phyloP scores from a whole-genome alignment of 805 yeast genomes.

The Ogataea trehaloabstinens region DNA sequence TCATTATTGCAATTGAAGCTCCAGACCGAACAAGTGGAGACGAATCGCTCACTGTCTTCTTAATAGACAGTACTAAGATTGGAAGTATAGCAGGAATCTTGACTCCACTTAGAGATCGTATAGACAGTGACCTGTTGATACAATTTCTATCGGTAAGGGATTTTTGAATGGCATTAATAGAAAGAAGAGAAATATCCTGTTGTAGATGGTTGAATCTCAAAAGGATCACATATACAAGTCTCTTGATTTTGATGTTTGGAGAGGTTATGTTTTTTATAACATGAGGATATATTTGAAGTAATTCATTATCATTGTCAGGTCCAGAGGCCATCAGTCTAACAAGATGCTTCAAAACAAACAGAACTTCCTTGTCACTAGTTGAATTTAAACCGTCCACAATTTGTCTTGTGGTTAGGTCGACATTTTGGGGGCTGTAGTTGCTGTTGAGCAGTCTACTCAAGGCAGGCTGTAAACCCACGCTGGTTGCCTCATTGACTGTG shows the following conservation, averaged over 20 bases:
- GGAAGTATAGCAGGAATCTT: conserved; percentile 79
- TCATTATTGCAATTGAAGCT: conserved; percentile 72
- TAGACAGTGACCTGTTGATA: conserved; percentile 64
- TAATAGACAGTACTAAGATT: conserved; percentile 69
- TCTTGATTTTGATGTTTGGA: conserved; percentile 57
- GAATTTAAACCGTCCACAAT: conserved; percentile 66
- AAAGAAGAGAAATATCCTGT: conserved; percentile 84
- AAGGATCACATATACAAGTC: conserved; percentile 74
- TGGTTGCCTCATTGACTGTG: conserved; percentile 77
- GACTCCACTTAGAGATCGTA: conserved; percentile 81
- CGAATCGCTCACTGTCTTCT: conserved; percentile 64
- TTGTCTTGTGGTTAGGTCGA: conserved; percentile 56
- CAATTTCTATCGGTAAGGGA: conserved; percentile 70
- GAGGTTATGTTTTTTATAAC: conserved; percentile 87
- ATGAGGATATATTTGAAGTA: conserved; percentile 65
- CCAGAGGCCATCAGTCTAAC: conserved; percentile 39
- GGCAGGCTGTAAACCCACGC: conserved; percentile 18
- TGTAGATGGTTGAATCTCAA: conserved; percentile 75
- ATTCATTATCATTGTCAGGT: conserved; percentile 34
- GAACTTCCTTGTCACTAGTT: conserved; percentile 60
- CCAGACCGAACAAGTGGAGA: conserved; percentile 79
- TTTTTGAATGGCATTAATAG: conserved; percentile 91
- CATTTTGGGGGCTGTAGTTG: conserved; percentile 19
- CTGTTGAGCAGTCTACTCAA: conserved; percentile 21
- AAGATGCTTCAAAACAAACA: conserved; percentile 59